phyloP scores from a whole-genome alignment of 2,329 filamentous ascomycete genomes.

The Claviceps paspali region DNA sequence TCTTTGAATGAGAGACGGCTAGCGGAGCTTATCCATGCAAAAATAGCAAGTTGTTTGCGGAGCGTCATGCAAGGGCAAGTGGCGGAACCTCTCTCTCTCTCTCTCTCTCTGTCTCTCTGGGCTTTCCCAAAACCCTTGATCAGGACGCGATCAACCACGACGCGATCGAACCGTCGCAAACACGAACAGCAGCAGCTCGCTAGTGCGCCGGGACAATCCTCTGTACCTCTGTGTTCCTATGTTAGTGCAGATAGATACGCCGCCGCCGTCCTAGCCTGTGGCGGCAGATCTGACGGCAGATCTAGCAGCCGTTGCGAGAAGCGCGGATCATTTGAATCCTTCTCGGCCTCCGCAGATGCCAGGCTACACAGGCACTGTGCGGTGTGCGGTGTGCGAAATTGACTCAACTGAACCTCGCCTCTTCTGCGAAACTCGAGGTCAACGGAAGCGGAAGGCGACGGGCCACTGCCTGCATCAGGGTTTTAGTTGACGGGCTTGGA shows the following conservation, averaged over 20 bases:
- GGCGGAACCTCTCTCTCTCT: too few relatives aligned
- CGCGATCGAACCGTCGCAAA: too few relatives aligned
- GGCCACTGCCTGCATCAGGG: background rate
- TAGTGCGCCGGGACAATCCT: too few relatives aligned
- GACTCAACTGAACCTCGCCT: background rate
- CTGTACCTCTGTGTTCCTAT: too few relatives aligned
- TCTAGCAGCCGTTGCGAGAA: background rate
- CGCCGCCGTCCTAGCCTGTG: background rate
- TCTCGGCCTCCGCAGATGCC: background rate
- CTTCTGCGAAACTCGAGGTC: background rate
- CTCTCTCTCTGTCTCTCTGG: too few relatives aligned
- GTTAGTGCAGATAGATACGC: too few relatives aligned
- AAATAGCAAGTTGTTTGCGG: background rate
- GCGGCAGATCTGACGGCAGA: background rate
- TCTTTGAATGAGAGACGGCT: too few relatives aligned
- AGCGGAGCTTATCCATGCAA: too few relatives aligned
- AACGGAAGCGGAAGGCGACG: background rate
- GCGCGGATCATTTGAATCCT: background rate
- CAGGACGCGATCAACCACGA: too few relatives aligned
- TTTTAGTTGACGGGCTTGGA: background rate
- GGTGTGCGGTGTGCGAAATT: too few relatives aligned
- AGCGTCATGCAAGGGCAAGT: conserved; percentile 2
- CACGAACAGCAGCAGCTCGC: too few relatives aligned
- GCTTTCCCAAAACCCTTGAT: background rate
- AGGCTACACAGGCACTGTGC: background rate